A percentile compares a stretch with the other conserved stretches of the same genome.
phyloP scores from a whole-genome alignment of 2,329 filamentous ascomycete genomes.

The Talaromyces verruculosus region DNA sequence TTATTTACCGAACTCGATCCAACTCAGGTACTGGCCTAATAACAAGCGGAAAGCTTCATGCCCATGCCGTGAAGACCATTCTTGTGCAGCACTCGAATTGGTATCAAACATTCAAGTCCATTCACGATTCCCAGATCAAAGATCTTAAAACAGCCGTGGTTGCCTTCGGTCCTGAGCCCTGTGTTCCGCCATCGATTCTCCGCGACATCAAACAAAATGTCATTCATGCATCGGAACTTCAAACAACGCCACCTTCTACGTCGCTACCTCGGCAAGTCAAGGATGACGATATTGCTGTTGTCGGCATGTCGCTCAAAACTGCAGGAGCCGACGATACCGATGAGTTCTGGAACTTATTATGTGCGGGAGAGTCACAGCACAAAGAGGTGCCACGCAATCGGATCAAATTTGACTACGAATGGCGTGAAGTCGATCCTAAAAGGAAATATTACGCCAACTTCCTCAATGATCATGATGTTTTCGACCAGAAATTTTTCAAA shows the following conservation, averaged over 20 bases:
- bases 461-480: slow-evolving; percentile 29
- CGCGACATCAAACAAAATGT: slow-evolving; percentile 26
- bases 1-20: slow-evolving; percentile 30
- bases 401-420: slow-evolving; percentile 22
- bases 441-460: slow-evolving; percentile 24
- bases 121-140: slow-evolving; percentile 18
- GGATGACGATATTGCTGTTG: slow-evolving; percentile 32
- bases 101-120: slow-evolving; percentile 33
- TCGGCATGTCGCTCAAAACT: slow-evolving; percentile 36
- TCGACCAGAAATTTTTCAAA: slow-evolving; percentile 34
- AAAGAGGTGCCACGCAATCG: slow-evolving; percentile 22
- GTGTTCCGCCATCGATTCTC: slow-evolving; percentile 36
- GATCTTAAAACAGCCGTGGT: slow-evolving; percentile 26
- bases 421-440: slow-evolving; percentile 23
- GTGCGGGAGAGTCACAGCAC: slow-evolving; percentile 25
- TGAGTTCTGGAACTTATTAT: slow-evolving; percentile 37
- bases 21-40: slow-evolving; percentile 25
- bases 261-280: slow-evolving; percentile 8
- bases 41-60: slow-evolving; percentile 29
- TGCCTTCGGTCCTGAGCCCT: slow-evolving; percentile 41
- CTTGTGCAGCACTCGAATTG: slow-evolving; percentile 39
- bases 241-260: neutral
- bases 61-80: slow-evolving; percentile 35
- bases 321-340: slow-evolving; percentile 32
- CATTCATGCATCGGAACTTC: slow-evolving; percentile 10